Conservation (phyloP, 225 moss, liverwort and hornwort species). For the Rhytidiadelphus loreus region DNA sequence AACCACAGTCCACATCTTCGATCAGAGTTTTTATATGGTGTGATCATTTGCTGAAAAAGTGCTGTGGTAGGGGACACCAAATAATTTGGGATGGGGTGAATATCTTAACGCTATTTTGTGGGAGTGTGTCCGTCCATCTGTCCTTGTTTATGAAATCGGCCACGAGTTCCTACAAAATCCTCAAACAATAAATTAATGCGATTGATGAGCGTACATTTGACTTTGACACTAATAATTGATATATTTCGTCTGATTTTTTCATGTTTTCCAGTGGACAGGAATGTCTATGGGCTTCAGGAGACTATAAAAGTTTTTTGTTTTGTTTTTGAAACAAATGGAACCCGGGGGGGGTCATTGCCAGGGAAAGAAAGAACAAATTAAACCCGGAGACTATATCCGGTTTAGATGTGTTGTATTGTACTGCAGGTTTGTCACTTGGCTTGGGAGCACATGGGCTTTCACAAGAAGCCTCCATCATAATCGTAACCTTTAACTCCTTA, state of each 20-base stretch:
- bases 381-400: too few species aligned
- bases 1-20: neutral
- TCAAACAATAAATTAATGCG: neutral
- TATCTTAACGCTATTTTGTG: neutral
- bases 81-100: neutral
- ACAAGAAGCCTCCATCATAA: too few species aligned
- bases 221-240: rapidly evolving
- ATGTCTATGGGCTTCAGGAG: neutral
- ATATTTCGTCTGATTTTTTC: neutral
- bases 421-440: neutral
- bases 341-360: too few species aligned
- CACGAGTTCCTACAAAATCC: neutral
- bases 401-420: too few species aligned
- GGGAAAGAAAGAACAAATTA: too few species aligned
- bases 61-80: rapidly evolving
- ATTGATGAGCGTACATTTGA: neutral
- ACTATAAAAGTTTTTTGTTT: too few species aligned
- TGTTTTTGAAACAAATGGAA: too few species aligned
- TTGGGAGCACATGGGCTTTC: too few species aligned
- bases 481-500: too few species aligned
- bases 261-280: neutral
- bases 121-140: too few species aligned
- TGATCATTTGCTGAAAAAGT: neutral
- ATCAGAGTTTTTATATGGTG: neutral
- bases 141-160: neutral